Base-by-base conservation (phyloP, 139 green algal genomes). In the Chlorella sp. region DNA sequence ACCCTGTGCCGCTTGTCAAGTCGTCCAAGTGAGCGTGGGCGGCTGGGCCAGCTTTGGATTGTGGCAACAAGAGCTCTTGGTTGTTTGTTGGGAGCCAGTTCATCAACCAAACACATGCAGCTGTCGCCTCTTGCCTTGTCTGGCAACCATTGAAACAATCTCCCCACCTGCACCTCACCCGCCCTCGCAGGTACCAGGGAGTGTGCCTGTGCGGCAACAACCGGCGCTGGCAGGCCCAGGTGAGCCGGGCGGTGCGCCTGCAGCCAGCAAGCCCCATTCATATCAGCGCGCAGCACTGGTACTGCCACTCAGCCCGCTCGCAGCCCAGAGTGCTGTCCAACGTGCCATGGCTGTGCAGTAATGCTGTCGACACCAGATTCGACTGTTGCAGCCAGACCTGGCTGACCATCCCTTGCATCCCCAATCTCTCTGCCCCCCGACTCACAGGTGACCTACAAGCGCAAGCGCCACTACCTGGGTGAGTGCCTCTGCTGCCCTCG, bases 161-260 rank as follows among this genome's bases (percentile, higher is more conserved):
- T 51, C 7, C 44, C 44, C 6, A 51, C 44, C 44, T 51, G 9
- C 44, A 6, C 44, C 9, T 51, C 44, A 9, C 44, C 44, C 44
- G 9, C 44, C 44, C 70, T 26, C 6, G 44, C 72, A 80, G 75
- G 32, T 82, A 71, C 75, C 75, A 82, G 36, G 75, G 75, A 5
- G 75, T 82, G 20, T 82, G 75, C 57, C 56, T 72, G 32, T 82
- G 75, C 57, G 56, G 55, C 75, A 63, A 30, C 72, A 47, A 57
- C 72, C 38, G 26, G 34, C 56, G 57, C 57, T 82, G 75, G 75
- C 75, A 82, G 36, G 75, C 75, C 18, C 75, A 82, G 75, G 74
- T 70, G 56, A 26, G 74, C 30, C 6, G 12, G 7, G n/a, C n/a
- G 47, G 15, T 64, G n/a, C 2, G 5, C 3, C 2, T 72, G 65